A percentile compares a stretch with the other conserved stretches of the same genome.
These are phyloP conservation scores for Lichenothelia convexa DNA, from an alignment of 495 filamentous ascomycete genomes.

Conservation along the genomic window DNA sequence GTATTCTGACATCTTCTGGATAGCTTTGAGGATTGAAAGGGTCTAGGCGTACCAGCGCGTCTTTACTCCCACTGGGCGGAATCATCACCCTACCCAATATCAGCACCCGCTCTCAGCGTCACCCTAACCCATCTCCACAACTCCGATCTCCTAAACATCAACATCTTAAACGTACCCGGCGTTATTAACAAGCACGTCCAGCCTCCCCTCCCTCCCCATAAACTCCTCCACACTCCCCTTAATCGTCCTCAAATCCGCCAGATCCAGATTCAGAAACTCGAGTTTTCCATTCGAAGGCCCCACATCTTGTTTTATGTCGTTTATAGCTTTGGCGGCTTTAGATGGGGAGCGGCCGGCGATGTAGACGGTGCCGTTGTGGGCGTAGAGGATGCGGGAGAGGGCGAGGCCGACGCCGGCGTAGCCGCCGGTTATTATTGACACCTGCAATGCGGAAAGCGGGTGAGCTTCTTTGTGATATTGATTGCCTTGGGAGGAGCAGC, in stretches of 20 bases:
- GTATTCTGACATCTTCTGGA: no score
- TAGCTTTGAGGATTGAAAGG: no score
- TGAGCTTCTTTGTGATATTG: no score
- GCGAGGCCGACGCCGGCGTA: slow-evolving; percentile 31
- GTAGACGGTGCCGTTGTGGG: slow-evolving; percentile 31
- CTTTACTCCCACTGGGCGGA: slow-evolving; percentile 20
- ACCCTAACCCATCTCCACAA: no score
- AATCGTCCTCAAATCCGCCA: slow-evolving; percentile 28
- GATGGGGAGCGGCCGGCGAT: slow-evolving; percentile 29
- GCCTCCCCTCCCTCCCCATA: slow-evolving; percentile 19
- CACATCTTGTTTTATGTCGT: slow-evolving; percentile 10
- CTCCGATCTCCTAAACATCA: no score
- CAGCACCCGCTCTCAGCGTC: no score
- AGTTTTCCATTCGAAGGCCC: slow-evolving; percentile 18
- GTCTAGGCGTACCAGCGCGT: slow-evolving; percentile 8
- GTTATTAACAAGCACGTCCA: slow-evolving; percentile 34
- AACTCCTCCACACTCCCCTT: slow-evolving; percentile 25
- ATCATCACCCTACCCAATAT: no score
- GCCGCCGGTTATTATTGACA: slow-evolving; percentile 31
- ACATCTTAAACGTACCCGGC: no score
- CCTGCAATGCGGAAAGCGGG: no score
- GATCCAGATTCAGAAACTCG: slow-evolving; percentile 25
- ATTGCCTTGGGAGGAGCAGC: no score
- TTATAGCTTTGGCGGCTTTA: slow-evolving; percentile 21
- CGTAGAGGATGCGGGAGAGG: slow-evolving; percentile 27